These are phyloP conservation scores for Colletotrichum ledebouriae DNA, from an alignment of 2,329 filamentous ascomycete genomes.

Conservation along the genomic window DNA sequence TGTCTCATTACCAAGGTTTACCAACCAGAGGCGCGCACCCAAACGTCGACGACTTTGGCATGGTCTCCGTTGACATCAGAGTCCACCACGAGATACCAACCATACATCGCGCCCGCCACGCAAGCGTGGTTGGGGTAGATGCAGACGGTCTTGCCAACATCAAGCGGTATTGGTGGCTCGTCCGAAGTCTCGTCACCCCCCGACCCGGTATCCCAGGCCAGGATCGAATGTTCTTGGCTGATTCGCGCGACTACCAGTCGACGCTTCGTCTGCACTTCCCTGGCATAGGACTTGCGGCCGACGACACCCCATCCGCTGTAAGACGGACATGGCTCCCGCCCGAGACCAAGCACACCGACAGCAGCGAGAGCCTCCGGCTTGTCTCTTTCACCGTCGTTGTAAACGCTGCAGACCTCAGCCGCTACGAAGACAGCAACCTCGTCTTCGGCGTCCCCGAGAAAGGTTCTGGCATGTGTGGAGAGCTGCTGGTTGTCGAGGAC, in stretches of 20 bases:
- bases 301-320: slow-evolving; percentile 74
- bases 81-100: slow-evolving; percentile 68
- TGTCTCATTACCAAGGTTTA: not conserved
- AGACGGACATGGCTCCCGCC: slow-evolving; percentile 70
- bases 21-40: slow-evolving; percentile 9
- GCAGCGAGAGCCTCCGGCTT: slow-evolving; percentile 67
- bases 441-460: slow-evolving; percentile 48
- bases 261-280: not conserved
- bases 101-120: slow-evolving; percentile 70
- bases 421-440: slow-evolving; percentile 70
- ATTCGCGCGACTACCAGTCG: slow-evolving; percentile 70
- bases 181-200: slow-evolving; percentile 45
- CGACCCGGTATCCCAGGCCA: slow-evolving; percentile 62
- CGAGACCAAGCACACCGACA: slow-evolving; percentile 70
- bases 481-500: slow-evolving; percentile 75
- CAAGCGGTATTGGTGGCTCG: slow-evolving; percentile 53
- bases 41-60: not conserved
- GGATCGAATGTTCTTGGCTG: slow-evolving; percentile 75
- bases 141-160: slow-evolving; percentile 53
- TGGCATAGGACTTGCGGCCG: slow-evolving; percentile 50
- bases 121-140: slow-evolving; percentile 76
- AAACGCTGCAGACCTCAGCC: slow-evolving; percentile 73
- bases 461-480: slow-evolving; percentile 62
- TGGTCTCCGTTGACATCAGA: slow-evolving; percentile 44
- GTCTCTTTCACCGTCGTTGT: slow-evolving; percentile 55